Evolutionary conservation across 805 yeast genomes (phyloP), one percentile per base, ranked within the genome.

Genomic region (Kuraishia floccosa): DNA sequence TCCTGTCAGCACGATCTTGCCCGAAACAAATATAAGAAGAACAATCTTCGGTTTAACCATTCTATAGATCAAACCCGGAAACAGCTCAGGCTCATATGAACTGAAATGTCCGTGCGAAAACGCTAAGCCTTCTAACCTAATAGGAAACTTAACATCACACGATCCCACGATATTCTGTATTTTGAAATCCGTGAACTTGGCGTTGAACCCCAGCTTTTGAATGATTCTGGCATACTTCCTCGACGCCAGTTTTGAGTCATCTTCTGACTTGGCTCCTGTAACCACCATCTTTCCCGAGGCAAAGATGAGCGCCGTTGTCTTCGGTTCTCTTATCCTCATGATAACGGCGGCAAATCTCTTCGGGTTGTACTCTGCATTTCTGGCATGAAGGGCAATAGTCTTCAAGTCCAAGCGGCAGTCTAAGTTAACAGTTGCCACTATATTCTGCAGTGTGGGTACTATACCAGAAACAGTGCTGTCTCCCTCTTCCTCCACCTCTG

Each of bases 251-350:
- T 91, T 91, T n/a, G 96, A 85, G 53, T 91, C 97, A 52, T 91
- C 97, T 56, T 91, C 98, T 23, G 94, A 81, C 57, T 91, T 91
- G 16, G 98, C 98, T 72, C 98, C 98, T 19, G 97, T 91, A 11
- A 91, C 98, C 43, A 91, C 98, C 98, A 91, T 91, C 58, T 91
- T 91, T 49, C 98, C 98, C 2, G 96, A 86, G 2, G 98, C 98
- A 56, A 91, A 91, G 42, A 91, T 91, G 43, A 91, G 67, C 0
- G 98, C 97, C 2, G 98, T 91, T 1, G 98, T 91, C 56, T 91
- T 91, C 12, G 98, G 98, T 55, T 91, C 98, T 58, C 98, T 75
- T 45, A 91, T 91, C 68, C 98, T 83, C 98, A 91, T 91, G 45
- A 91, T 91, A 30, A 91, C 98, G 36, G 98, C 98, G 10, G 98